Conservation (phyloP, 1,284 basidiomycete species). For the Ganoderma lingzhi region DNA sequence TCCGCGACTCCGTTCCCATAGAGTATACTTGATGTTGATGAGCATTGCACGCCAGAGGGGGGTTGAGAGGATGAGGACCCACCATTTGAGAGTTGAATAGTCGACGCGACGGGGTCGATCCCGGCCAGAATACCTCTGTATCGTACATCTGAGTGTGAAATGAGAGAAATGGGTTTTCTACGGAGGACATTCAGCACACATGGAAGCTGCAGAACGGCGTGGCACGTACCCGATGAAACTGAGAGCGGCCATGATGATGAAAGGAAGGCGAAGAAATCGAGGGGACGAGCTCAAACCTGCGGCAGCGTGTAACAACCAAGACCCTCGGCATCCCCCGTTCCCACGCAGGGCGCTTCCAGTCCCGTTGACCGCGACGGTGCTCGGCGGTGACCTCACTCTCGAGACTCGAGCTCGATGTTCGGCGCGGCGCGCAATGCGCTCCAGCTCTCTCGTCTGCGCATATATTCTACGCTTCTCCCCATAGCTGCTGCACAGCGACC, state of each 20-base stretch:
- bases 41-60: conserved; percentile 9
- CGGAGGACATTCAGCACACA: conserved; percentile 33
- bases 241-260: conserved; percentile 61
- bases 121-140: conserved; percentile 88
- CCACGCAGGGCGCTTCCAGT: conserved; percentile 21
- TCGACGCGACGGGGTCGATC: conserved; percentile 84
- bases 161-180: conserved; percentile 89
- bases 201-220: conserved; percentile 5
- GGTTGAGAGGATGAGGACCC: conserved; percentile 32
- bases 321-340: conserved; percentile 30
- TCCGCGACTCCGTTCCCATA: conserved; percentile 88
- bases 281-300: conserved; percentile 22
- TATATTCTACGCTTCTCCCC: conserved; percentile 23
- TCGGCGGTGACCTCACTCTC: conserved; percentile 8
- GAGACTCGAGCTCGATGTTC: conserved; percentile 31
- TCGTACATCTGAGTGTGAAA: conserved; percentile 90
- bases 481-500: conserved; percentile 24
- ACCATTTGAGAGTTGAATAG: conserved; percentile 90
- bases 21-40: conserved; percentile 68
- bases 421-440: conserved; percentile 30
- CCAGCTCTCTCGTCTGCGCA: conserved; percentile 24
- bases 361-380: neutral
- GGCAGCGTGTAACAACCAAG: conserved; percentile 31
- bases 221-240: conserved; percentile 73
- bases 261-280: conserved; percentile 27